Percentiles rank a stretch among this genome's conserved stretches.
Evolutionary conservation across 805 yeast genomes (phyloP).

Genomic region (Candida anglica): DNA sequence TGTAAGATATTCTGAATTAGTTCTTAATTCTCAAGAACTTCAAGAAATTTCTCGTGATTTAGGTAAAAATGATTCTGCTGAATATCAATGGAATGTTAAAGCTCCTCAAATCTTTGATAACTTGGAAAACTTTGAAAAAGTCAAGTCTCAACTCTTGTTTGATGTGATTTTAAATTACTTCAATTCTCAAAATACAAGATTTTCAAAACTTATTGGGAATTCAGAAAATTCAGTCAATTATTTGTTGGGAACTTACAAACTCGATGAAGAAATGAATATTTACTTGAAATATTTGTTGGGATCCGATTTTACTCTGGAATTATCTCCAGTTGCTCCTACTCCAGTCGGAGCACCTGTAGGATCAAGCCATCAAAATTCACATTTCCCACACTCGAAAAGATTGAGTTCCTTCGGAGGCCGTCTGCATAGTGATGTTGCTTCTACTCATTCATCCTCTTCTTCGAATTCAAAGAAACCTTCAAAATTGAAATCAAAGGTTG

Average conservation of each 20-base stretch:
- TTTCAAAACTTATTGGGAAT: constrained; percentile 19
- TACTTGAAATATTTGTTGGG: constrained; percentile 31
- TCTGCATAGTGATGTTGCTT: constrained; percentile 1
- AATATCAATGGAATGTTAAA: constrained; percentile 66
- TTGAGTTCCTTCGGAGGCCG: not conserved
- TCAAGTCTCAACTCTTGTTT: constrained; percentile 52
- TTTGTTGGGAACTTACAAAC: constrained; percentile 45
- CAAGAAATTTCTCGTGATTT: constrained; percentile 31
- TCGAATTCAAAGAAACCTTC: constrained; percentile 27
- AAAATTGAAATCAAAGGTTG: constrained; percentile 66
- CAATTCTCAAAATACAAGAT: constrained; percentile 25
- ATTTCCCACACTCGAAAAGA: not conserved
- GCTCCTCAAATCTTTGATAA: constrained; percentile 75
- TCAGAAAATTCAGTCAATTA: constrained; percentile 67
- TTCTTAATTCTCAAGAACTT: constrained; percentile 43
- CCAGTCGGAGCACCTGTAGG: constrained; percentile 1
- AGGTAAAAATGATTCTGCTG: constrained; percentile 27
- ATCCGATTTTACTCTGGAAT: constrained; percentile 14
- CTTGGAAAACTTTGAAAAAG: constrained; percentile 67
- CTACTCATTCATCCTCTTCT: constrained; percentile 10
- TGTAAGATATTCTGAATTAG: constrained; percentile 51
- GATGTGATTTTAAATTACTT: constrained; percentile 65
- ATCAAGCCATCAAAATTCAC: constrained; percentile 1
- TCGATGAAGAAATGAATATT: constrained; percentile 33
- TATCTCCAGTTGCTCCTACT: not conserved